These are phyloP conservation scores for Kwoniella botswanensis DNA, from an alignment of 768 basidiomycete species.

Conservation along the genomic window DNA sequence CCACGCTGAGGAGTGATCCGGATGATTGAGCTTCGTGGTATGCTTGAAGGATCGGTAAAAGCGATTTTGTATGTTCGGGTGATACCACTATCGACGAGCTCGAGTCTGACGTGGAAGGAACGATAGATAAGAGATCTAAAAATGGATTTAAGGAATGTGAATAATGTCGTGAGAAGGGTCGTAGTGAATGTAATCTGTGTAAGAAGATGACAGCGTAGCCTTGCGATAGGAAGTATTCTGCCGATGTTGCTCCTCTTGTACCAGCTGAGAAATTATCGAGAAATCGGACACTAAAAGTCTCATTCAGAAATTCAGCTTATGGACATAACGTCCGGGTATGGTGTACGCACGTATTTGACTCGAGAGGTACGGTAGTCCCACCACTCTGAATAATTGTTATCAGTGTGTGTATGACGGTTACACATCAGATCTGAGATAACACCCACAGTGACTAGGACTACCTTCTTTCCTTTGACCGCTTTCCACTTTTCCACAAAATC, in stretches of 20 bases:
- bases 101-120: slow-evolving; percentile 35
- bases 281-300: slow-evolving; percentile 81
- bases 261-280: slow-evolving; percentile 99
- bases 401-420: not conserved
- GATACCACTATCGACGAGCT: slow-evolving; percentile 68
- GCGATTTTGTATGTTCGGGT: slow-evolving; percentile 67
- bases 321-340: not conserved
- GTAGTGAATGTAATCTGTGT: slow-evolving; percentile 95
- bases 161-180: slow-evolving; percentile 96
- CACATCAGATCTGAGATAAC: too few species aligned
- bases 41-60: slow-evolving; percentile 73
- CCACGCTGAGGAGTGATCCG: slow-evolving; percentile 79
- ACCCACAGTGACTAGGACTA: slow-evolving; percentile 92
- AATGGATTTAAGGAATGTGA: slow-evolving; percentile 98
- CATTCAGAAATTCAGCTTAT: slow-evolving; percentile 44
- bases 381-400: slow-evolving; percentile 71
- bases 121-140: slow-evolving; percentile 86
- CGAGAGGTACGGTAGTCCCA: slow-evolving; percentile 95
- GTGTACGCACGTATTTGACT: slow-evolving; percentile 92
- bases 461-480: slow-evolving; percentile 67
- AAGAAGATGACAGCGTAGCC: slow-evolving; percentile 96
- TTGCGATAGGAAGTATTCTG: slow-evolving; percentile 93
- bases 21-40: slow-evolving; percentile 80
- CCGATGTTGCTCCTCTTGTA: slow-evolving; percentile 94
- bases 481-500: slow-evolving; percentile 74